These are phyloP conservation scores for Trypanosoma caninum DNA, from an alignment of 208 protist genomes.

Conservation along the genomic window DNA sequence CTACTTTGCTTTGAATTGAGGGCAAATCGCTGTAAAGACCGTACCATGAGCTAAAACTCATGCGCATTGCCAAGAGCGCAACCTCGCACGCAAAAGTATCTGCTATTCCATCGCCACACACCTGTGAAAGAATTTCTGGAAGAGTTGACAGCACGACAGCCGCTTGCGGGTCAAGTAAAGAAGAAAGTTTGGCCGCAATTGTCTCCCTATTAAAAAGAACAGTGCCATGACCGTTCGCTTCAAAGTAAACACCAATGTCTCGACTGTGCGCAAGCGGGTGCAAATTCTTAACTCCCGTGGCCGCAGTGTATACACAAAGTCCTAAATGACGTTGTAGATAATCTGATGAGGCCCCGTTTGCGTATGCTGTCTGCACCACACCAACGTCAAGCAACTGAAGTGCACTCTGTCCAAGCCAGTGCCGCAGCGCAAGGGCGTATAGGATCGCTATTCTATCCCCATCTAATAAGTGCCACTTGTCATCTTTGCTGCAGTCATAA, in stretches of 20 bases:
- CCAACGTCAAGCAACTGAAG: slow-evolving; percentile 48
- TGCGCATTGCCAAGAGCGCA: slow-evolving; percentile 32
- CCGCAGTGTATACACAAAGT: slow-evolving; percentile 46
- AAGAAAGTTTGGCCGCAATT: slow-evolving; percentile 3
- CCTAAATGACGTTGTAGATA: slow-evolving; percentile 64
- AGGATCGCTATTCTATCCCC: slow-evolving; percentile 81
- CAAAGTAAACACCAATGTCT: slow-evolving; percentile 96
- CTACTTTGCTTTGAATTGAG: slow-evolving; percentile 52
- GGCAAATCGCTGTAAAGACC: slow-evolving; percentile 61
- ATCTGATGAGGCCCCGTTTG: slow-evolving; percentile 91
- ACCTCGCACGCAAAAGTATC: slow-evolving; percentile 79
- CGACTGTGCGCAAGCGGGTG: slow-evolving; percentile 85
- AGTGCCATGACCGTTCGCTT: slow-evolving; percentile 96
- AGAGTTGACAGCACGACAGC: slow-evolving; percentile 15
- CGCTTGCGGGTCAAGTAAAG: neutral
- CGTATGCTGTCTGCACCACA: slow-evolving; percentile 95
- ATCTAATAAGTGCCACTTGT: slow-evolving; percentile 57
- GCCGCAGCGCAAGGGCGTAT: slow-evolving; percentile 52
- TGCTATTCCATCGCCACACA: slow-evolving; percentile 85
- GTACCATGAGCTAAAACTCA: slow-evolving; percentile 47
- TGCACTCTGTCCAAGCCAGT: slow-evolving; percentile 39
- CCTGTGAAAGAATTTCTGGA: slow-evolving; percentile 62
- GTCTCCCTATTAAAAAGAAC: slow-evolving; percentile 65
- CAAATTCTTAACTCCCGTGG: slow-evolving; percentile 94
- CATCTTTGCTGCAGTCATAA: slow-evolving; percentile 5